These are phyloP conservation scores for Miamiensis avidus DNA, from an alignment of 169 alveolate genomes.

Conservation along the genomic window DNA sequence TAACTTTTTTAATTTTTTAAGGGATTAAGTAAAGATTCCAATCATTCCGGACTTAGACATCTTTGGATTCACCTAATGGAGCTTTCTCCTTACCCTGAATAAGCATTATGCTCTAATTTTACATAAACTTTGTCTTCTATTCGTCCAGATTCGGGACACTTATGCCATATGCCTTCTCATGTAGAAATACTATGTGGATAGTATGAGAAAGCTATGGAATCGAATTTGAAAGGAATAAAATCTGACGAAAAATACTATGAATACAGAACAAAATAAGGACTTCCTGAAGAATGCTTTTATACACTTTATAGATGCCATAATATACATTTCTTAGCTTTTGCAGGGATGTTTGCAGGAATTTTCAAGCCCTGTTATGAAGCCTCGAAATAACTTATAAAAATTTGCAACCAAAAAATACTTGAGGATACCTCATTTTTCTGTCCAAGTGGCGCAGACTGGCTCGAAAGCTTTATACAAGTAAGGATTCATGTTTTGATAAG, in stretches of 20 bases:
- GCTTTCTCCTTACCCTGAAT: not conserved
- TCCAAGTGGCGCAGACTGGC: not conserved
- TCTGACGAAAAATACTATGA: not conserved
- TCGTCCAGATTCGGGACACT: not conserved
- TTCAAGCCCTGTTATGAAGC: not conserved
- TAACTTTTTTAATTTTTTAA: too few species aligned
- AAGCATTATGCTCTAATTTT: not conserved
- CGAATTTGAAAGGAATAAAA: not conserved
- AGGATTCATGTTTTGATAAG: not conserved
- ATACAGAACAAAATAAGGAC: not conserved
- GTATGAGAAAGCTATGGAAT: not conserved
- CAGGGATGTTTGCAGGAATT: not conserved
- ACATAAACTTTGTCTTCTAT: not conserved
- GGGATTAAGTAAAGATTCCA: not conserved
- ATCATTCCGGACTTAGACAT: not conserved
- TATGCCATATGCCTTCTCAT: slow-evolving; percentile 8
- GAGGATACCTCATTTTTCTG: not conserved
- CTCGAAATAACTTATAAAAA: not conserved
- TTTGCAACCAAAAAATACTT: not conserved
- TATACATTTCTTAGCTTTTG: not conserved
- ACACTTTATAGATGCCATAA: not conserved
- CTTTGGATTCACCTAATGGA: not conserved
- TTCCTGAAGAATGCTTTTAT: not conserved
- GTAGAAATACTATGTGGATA: not conserved
- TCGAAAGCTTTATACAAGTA: not conserved